These are phyloP conservation scores for Trichosanthes truncata DNA, from an alignment of 306 rosid species.

Conservation along the genomic window DNA sequence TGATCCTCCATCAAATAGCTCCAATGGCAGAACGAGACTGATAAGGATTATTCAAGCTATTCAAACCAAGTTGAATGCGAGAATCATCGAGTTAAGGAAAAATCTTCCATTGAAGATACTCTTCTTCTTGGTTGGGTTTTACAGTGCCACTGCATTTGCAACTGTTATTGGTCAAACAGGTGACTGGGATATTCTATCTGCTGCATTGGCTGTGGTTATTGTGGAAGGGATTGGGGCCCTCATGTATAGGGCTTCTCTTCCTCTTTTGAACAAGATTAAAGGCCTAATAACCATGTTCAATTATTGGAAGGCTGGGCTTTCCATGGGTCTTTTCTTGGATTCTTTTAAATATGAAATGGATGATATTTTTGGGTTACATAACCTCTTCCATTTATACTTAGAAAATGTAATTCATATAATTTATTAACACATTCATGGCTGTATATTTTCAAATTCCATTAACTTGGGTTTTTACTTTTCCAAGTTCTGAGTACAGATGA, in stretches of 20 bases:
- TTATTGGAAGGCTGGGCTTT: constrained; percentile 95
- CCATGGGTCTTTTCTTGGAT: constrained; percentile 92
- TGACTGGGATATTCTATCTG: constrained; percentile 96
- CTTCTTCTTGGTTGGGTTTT: constrained; percentile 81
- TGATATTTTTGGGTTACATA: constrained; percentile 25
- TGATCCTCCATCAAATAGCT: constrained; percentile 43
- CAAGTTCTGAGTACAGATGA: not conserved
- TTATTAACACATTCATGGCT: constrained; percentile 3
- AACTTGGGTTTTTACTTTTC: not conserved
- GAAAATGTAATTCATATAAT: constrained; percentile 13
- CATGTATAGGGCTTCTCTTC: constrained; percentile 65
- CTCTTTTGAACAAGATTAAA: constrained; percentile 35
- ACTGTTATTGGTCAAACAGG: constrained; percentile 98
- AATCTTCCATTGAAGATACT: constrained; percentile 63
- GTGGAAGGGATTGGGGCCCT: constrained; percentile 95
- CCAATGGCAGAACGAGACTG: constrained; percentile 60
- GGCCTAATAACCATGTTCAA: constrained; percentile 61
- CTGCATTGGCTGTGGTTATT: constrained; percentile 71
- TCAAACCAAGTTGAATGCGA: constrained; percentile 45
- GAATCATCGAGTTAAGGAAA: constrained; percentile 51
- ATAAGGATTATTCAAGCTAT: constrained; percentile 55
- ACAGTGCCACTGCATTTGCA: constrained; percentile 89
- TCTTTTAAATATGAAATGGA: constrained; percentile 65
- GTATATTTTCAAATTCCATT: not conserved
- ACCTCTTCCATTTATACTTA: constrained; percentile 19